Evolutionary conservation across 164 flowering plant genomes (phyloP), one percentile per base, ranked within the genome.

Genomic region (Annona cherimola): DNA sequence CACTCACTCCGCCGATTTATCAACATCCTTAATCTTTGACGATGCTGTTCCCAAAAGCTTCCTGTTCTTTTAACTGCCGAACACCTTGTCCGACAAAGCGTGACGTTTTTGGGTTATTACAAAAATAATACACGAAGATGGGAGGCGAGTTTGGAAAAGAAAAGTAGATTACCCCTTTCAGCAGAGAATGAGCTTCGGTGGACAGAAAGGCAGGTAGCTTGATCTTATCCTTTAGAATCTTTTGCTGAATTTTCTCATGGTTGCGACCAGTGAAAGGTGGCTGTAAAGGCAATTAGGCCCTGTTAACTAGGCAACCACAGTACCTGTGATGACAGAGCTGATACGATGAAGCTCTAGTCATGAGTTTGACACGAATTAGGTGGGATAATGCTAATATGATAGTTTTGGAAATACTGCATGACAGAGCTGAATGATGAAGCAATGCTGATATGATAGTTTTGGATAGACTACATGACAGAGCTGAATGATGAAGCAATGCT

Each of bases 221-320:
- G 44, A 90, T 78, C 83, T 90, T 94, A 55, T 94, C 95, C 84
- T 89, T 92, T 6, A 94, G 78, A 75, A 94, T 90, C 81, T 90
- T 92, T 72, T 88, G 89, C 82, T 92, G 98, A 70, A 92, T 76
- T 77, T 94, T 94, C 26, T 82, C 75, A 7, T 88, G 81, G 72
- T 87, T 89, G 19, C 96, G 89, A 54, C 84, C 88, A 77, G 76
- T 59, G 75, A 86, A 94, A 64, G 98, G 97, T 66, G 95, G 91
- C 98, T 94, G 84, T 77, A 85, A 26, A 71, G 50, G 45, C 66
- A 69, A 61, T 59, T n/a, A 19, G 42, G 14, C 57, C 57, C 57
- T 50, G 14, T 50, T 50, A 50, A 50, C 57, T 9, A 50, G 9
- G 14, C 14, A 50, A 50, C 9, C 9, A 9, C 9, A 16, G 14